phyloP scores from a whole-genome alignment of 257 asterid species.

The Scutellaria galericulata region DNA sequence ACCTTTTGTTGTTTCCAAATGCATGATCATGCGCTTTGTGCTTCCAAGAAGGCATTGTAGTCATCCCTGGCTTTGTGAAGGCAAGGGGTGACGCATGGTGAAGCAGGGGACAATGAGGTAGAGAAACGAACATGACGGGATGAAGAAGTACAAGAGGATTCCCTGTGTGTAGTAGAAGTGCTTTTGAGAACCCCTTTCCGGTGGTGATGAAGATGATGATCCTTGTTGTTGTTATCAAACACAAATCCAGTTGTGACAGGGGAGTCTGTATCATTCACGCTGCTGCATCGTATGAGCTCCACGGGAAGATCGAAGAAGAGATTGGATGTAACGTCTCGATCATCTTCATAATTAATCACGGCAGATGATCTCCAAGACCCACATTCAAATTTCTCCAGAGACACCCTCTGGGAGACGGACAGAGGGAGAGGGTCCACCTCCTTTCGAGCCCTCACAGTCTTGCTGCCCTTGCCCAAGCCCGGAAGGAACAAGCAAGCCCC shows the following conservation, averaged over 20 bases:
- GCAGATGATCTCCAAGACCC: conserved; percentile 79
- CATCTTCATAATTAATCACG: conserved; percentile 47
- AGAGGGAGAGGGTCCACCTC: conserved; percentile 23
- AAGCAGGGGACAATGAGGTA: conserved; percentile 44
- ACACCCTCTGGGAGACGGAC: conserved; percentile 60
- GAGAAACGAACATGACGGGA: conserved; percentile 76
- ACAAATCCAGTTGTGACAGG: conserved; percentile 72
- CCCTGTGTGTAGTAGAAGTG: conserved; percentile 36
- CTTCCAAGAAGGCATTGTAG: conserved; percentile 67
- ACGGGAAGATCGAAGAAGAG: conserved; percentile 83
- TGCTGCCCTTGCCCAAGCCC: conserved; percentile 62
- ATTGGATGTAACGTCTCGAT: conserved; percentile 40
- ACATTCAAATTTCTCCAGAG: conserved; percentile 84
- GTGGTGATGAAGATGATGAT: conserved; percentile 27
- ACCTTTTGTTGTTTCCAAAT: too few species aligned
- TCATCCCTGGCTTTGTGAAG: conserved; percentile 62
- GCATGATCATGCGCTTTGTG: conserved; percentile 53
- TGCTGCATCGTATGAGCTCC: conserved; percentile 65
- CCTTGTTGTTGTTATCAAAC: conserved; percentile 52
- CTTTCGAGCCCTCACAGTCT: conserved; percentile 51
- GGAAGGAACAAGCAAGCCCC: conserved; percentile 84
- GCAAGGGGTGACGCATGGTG: conserved; percentile 60
- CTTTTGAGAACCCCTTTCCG: conserved; percentile 66
- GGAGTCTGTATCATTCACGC: conserved; percentile 53
- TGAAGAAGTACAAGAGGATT: conserved; percentile 26